A percentile compares a stretch with the other conserved stretches of the same genome.
These are phyloP conservation scores for Coemansia sp. DNA, from an alignment of 192 early-diverging fungal genomes.

Conservation along the genomic window DNA sequence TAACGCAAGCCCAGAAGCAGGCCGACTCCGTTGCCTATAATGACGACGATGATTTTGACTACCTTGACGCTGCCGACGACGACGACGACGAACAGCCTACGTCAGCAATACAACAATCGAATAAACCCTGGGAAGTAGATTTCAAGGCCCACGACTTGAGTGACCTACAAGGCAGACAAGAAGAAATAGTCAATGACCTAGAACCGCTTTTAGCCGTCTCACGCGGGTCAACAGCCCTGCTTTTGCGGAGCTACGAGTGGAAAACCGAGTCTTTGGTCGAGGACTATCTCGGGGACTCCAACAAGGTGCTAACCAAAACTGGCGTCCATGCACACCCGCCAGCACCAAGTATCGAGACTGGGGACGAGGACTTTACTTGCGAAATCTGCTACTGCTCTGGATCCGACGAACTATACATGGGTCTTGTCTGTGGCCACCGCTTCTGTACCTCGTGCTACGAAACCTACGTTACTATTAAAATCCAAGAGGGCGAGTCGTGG, in stretches of 20 bases:
- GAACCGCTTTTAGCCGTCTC: conserved; percentile 44
- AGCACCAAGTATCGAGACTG: conserved; percentile 22
- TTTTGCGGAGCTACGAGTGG: conserved; percentile 48
- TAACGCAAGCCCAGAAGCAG: conserved; percentile 17
- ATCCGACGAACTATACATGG: conserved; percentile 54
- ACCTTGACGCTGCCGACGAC: conserved; percentile 17
- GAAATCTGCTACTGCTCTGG: conserved; percentile 83
- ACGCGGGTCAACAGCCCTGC: conserved; percentile 32
- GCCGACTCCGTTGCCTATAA: conserved; percentile 19
- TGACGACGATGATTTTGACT: conserved; percentile 28
- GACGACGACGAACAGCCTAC: conserved; percentile 23
- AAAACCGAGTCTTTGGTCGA: conserved; percentile 53
- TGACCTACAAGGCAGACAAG: conserved; percentile 35
- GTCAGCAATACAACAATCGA: not conserved
- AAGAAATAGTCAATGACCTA: conserved; percentile 28
- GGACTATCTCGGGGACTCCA: conserved; percentile 35
- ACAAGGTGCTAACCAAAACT: conserved; percentile 31
- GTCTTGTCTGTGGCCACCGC: conserved; percentile 81
- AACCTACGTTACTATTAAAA: conserved; percentile 82
- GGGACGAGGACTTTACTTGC: conserved; percentile 69
- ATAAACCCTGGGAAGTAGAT: conserved; percentile 43
- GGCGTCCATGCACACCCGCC: conserved; percentile 27
- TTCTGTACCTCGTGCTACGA: conserved; percentile 89
- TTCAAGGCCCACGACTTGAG: conserved; percentile 28
- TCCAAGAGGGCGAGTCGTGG: conserved; percentile 84